Conservation (phyloP, 2,329 filamentous ascomycete genomes). For the Alternaria angustiovoidea region DNA sequence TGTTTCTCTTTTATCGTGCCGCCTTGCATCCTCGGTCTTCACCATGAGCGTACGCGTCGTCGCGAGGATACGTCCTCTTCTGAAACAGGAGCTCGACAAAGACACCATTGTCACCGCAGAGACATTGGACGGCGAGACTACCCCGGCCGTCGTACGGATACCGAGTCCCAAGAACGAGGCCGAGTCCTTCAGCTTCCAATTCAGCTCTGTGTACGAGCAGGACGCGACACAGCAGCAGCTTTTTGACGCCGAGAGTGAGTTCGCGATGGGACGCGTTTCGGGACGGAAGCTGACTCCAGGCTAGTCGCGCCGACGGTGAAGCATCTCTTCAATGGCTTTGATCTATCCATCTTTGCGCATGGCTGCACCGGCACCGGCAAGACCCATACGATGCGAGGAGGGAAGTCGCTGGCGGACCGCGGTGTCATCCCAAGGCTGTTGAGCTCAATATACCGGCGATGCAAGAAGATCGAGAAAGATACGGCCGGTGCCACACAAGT, state of each 20-base stretch:
- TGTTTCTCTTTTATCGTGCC: constrained; percentile 24
- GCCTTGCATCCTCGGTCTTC: constrained; percentile 15
- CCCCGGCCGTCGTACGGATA: constrained; percentile 77
- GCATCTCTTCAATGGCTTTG: constrained; percentile 84
- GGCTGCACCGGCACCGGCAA: constrained; percentile 94
- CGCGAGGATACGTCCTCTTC: constrained; percentile 85
- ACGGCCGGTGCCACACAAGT: constrained; percentile 74
- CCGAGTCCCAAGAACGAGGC: constrained; percentile 92
- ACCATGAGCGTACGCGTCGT: constrained; percentile 79
- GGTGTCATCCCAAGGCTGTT: constrained; percentile 87
- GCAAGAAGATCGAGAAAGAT: constrained; percentile 86
- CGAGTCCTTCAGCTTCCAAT: constrained; percentile 92
- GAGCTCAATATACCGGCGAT: constrained; percentile 83
- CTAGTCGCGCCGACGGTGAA: constrained; percentile 89
- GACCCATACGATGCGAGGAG: constrained; percentile 95
- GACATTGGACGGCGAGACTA: constrained; percentile 50
- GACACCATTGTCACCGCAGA: constrained; percentile 81
- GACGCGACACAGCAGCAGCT: constrained; percentile 82
- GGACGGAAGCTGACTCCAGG: constrained; percentile 27
- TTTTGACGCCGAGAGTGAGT: constrained; percentile 84
- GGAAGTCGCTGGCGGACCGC: constrained; percentile 82
- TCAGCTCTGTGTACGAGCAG: constrained; percentile 90
- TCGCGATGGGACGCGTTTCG: constrained; percentile 5
- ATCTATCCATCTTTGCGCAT: constrained; percentile 83
- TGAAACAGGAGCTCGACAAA: constrained; percentile 84